Percentiles rank a stretch among this genome's conserved stretches.
Evolutionary conservation across 768 basidiomycete genomes (phyloP).

Genomic region (Artomyces pyxidatus): DNA sequence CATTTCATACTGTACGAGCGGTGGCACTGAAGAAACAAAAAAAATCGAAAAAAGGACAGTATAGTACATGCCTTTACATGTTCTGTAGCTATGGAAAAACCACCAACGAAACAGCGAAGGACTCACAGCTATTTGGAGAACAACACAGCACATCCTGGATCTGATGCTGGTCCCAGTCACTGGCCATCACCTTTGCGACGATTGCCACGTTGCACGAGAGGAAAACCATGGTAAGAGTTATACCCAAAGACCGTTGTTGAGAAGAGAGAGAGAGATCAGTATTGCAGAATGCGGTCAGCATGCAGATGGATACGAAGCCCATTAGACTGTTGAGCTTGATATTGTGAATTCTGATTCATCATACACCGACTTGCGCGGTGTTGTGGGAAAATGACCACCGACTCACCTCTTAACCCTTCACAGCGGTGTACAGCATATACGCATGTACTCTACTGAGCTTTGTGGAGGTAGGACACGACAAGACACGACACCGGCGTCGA

Average conservation of each 20-base stretch:
- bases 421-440: not conserved
- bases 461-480: not conserved
- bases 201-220: too few relatives aligned
- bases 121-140: too few relatives aligned
- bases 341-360: slow-evolving; percentile 34
- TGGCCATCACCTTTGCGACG: too few relatives aligned
- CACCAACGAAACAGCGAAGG: too few relatives aligned
- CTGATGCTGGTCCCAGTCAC: too few relatives aligned
- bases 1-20: too few relatives aligned
- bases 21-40: too few relatives aligned
- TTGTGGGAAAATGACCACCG: slow-evolving; percentile 8
- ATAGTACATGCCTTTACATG: too few relatives aligned
- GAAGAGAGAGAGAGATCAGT: slow-evolving; percentile 23
- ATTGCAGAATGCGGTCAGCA: slow-evolving; percentile 37
- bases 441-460: not conserved
- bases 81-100: too few relatives aligned
- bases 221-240: too few relatives aligned
- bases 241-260: not conserved
- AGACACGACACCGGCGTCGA: not conserved
- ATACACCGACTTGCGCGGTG: slow-evolving; percentile 7
- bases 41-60: too few relatives aligned
- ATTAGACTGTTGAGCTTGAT: slow-evolving; percentile 45
- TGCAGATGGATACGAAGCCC: slow-evolving; percentile 33
- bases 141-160: too few relatives aligned
- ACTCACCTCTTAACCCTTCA: not conserved